phyloP scores from a whole-genome alignment of 441 rosid genomes.

The Euphorbia schlechtendalii region DNA sequence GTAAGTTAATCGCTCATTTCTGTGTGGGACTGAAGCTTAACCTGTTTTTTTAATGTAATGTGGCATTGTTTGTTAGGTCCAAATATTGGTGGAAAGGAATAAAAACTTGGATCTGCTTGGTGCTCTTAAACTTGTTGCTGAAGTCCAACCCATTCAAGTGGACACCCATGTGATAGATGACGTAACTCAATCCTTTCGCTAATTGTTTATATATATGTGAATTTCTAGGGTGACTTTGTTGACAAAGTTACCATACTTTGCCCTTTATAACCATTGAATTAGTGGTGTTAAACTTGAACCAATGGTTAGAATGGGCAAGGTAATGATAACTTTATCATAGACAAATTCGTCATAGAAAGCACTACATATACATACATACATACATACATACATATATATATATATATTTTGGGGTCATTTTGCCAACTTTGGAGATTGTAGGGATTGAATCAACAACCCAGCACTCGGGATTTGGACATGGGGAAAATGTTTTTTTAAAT shows the following conservation, averaged over 20 bases:
- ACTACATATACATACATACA: no score
- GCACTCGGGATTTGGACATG: not conserved
- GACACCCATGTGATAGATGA: slow-evolving; percentile 50
- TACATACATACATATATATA: no score
- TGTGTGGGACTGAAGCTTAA: slow-evolving; percentile 2
- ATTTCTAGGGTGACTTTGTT: no score
- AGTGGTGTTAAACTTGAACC: no score
- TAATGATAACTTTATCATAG: not conserved
- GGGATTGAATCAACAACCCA: no score
- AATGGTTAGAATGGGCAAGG: no score
- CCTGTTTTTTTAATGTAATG: slow-evolving; percentile 13
- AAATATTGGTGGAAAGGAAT: slow-evolving; percentile 76
- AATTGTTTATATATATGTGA: no score
- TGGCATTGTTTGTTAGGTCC: slow-evolving; percentile 53
- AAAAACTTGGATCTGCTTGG: slow-evolving; percentile 55
- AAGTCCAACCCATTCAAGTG: slow-evolving; percentile 62
- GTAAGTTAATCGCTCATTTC: slow-evolving; percentile 47
- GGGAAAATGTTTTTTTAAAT: not conserved
- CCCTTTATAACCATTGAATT: no score
- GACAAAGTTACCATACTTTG: no score
- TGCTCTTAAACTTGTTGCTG: slow-evolving; percentile 70
- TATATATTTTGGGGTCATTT: no score
- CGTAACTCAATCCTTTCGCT: slow-evolving; percentile 34
- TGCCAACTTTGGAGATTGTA: no score
- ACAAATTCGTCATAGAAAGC: not conserved